A percentile compares a stretch with the other conserved stretches of the same genome.
phyloP scores from a whole-genome alignment of 73 alveolate species.

The Durusdinium trenchii region DNA sequence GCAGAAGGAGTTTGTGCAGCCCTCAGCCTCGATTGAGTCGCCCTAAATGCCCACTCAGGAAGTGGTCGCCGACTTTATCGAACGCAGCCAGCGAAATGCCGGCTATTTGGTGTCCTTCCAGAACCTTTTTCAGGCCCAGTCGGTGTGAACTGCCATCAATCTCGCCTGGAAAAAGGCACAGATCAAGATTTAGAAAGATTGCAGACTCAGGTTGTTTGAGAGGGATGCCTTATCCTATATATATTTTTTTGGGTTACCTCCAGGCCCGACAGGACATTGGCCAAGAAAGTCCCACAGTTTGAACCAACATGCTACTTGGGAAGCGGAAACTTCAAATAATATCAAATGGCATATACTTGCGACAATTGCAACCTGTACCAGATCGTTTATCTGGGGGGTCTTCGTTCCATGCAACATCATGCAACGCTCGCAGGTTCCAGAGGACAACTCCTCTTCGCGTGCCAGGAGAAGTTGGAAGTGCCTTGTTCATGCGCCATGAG shows the following conservation, averaged over 20 bases:
- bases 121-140: conserved; percentile 41
- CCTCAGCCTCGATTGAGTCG: background rate
- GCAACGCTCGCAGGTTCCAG: conserved; percentile 22
- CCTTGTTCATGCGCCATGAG: too few species aligned
- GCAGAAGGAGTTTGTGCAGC: background rate
- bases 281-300: too few species aligned
- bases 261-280: too few species aligned
- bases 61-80: conserved; percentile 66
- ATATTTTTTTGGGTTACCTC: too few species aligned
- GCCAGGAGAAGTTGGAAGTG: too few species aligned
- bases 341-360: too few species aligned
- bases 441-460: conserved; percentile 56
- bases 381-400: background rate
- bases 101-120: conserved; percentile 75
- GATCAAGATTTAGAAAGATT: too few species aligned
- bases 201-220: too few species aligned
- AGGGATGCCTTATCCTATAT: too few species aligned
- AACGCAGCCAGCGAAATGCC: conserved; percentile 71
- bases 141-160: background rate
- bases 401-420: background rate
- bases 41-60: background rate
- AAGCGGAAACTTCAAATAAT: too few species aligned
- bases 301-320: too few species aligned
- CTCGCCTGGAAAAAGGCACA: background rate
- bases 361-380: too few species aligned